A percentile compares a stretch with the other conserved stretches of the same genome.
phyloP scores from a whole-genome alignment of 1,284 basidiomycete species.

The Veloporphyrellus conicus region DNA sequence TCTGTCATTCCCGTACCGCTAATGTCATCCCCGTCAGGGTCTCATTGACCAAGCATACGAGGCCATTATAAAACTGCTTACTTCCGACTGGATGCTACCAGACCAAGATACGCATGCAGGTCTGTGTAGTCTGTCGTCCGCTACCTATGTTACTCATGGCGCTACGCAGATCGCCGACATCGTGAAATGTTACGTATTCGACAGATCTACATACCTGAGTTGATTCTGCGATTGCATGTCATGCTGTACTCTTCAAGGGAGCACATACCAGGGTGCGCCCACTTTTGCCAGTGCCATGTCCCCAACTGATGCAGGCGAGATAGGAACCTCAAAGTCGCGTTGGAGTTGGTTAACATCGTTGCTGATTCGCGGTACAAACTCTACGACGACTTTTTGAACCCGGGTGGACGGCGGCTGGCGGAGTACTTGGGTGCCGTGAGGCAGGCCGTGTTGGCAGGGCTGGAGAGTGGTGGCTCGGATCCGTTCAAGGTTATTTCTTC shows the following conservation, averaged over 20 bases:
- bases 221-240: conserved; percentile 82
- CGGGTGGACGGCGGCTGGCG: conserved; percentile 52
- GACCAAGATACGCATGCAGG: conserved; percentile 45
- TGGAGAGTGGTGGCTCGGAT: conserved; percentile 72
- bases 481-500: conserved; percentile 53
- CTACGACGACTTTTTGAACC: conserved; percentile 78
- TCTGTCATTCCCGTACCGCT: neutral
- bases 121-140: conserved; percentile 24
- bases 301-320: neutral
- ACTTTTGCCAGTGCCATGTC: neutral
- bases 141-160: conserved; percentile 2
- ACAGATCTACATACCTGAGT: conserved; percentile 86
- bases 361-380: conserved; percentile 86
- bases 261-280: conserved; percentile 67
- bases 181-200: conserved; percentile 77
- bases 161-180: conserved; percentile 51
- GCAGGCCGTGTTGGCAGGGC: conserved; percentile 61
- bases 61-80: conserved; percentile 62
- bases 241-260: conserved; percentile 65
- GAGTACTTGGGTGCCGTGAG: conserved; percentile 73
- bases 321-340: conserved; percentile 78
- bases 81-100: conserved; percentile 68
- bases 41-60: conserved; percentile 58
- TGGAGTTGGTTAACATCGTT: conserved; percentile 79
- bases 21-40: conserved; percentile 34